A percentile compares a stretch with the other conserved stretches of the same genome.
Evolutionary conservation across 345 rosid genomes (phyloP).

Genomic region (Citropsis articulata): DNA sequence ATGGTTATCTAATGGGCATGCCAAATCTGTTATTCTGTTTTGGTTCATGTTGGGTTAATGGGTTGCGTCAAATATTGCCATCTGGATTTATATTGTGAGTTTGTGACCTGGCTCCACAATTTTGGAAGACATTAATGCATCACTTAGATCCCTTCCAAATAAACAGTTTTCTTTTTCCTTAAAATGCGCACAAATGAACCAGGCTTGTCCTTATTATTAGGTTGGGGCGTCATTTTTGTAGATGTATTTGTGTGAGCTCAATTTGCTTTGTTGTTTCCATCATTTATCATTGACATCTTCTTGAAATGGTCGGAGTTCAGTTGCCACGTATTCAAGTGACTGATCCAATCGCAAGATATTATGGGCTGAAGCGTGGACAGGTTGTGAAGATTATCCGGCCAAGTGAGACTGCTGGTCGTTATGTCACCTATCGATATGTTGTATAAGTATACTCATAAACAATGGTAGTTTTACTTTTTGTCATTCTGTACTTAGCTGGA

Average conservation of each 20-base stretch:
- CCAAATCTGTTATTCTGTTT: background rate
- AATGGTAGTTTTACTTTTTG: background rate
- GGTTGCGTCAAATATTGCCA: background rate
- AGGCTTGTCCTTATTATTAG: background rate
- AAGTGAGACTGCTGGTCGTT: constrained; percentile 72
- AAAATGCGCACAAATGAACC: background rate
- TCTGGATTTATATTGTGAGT: too few relatives aligned
- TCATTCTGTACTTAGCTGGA: background rate
- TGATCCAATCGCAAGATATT: constrained; percentile 69
- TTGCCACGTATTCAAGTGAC: constrained; percentile 62
- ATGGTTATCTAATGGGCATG: background rate
- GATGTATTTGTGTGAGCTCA: background rate
- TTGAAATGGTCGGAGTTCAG: constrained; percentile 26
- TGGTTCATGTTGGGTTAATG: background rate
- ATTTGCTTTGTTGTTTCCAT: background rate
- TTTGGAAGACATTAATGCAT: background rate
- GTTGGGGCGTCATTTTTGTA: background rate
- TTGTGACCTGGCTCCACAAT: background rate
- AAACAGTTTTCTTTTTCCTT: background rate
- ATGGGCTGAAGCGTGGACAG: constrained; percentile 66
- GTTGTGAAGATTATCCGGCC: constrained; percentile 72
- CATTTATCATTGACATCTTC: background rate
- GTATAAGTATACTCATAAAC: constrained; percentile 29
- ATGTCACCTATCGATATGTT: constrained; percentile 61
- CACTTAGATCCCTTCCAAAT: background rate